Percentiles rank a stretch among this genome's conserved stretches.
Evolutionary conservation across 108 stramenopile genomes (phyloP).

Genomic region (Nannochloropsis gaditana): DNA sequence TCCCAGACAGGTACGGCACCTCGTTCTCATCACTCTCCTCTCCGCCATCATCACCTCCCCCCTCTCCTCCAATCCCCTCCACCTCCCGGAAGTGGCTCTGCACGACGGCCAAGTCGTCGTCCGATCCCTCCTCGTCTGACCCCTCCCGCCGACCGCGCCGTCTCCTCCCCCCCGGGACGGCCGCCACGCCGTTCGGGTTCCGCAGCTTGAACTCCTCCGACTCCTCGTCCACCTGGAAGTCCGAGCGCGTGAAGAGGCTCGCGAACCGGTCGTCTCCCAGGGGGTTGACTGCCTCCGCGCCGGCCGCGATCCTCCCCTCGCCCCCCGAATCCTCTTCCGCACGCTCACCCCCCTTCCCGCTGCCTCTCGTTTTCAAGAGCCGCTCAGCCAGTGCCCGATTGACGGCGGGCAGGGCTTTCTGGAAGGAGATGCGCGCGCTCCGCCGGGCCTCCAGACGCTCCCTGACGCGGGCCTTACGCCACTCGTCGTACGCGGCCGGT

Average conservation of each 20-base stretch:
- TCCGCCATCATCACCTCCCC: neutral
- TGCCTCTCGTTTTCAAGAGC: conserved; percentile 54
- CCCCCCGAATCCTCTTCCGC: conserved; percentile 58
- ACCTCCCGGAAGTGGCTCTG: neutral
- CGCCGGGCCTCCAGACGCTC: conserved; percentile 51
- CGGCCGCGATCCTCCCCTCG: conserved; percentile 26
- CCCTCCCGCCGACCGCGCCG: neutral
- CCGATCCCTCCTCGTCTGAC: neutral
- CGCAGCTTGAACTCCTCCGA: conserved; percentile 84
- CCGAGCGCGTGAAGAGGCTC: conserved; percentile 76
- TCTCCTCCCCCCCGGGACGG: conserved; percentile 3
- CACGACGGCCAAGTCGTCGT: conserved; percentile 10
- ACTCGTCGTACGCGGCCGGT: conserved; percentile 95
- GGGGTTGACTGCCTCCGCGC: conserved; percentile 57
- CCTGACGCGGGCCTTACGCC: conserved; percentile 80
- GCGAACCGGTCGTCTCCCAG: conserved; percentile 92
- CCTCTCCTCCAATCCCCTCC: neutral
- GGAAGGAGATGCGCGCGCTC: conserved; percentile 28
- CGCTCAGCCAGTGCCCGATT: conserved; percentile 75
- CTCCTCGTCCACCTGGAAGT: conserved; percentile 90
- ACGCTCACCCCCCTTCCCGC: conserved; percentile 50
- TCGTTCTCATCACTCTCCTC: neutral
- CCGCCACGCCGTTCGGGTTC: conserved; percentile 73
- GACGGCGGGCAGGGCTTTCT: conserved; percentile 60
- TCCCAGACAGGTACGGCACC: neutral